phyloP scores from a whole-genome alignment of 1,284 basidiomycete species.

The Taiwanofungus camphoratus region DNA sequence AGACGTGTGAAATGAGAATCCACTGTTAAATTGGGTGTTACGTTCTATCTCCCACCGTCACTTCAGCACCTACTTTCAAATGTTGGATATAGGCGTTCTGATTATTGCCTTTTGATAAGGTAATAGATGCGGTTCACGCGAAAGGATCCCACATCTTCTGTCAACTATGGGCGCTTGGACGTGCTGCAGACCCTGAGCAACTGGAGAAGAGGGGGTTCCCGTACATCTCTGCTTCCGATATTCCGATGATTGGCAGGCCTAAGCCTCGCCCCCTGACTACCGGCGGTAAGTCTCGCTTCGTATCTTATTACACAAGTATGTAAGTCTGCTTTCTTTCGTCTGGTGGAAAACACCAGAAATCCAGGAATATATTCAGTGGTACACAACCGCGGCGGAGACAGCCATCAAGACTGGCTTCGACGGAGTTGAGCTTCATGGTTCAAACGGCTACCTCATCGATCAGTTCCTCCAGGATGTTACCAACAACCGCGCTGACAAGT shows the following conservation, averaged over 20 bases:
- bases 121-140: conserved; percentile 26
- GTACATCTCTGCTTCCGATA: conserved; percentile 35
- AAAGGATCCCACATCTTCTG: conserved; percentile 36
- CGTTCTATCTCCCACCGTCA: too few relatives aligned
- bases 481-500: conserved; percentile 55
- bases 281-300: conserved; percentile 19
- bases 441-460: conserved; percentile 37
- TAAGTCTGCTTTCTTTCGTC: not conserved
- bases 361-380: conserved; percentile 35
- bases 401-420: conserved; percentile 44
- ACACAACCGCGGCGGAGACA: conserved; percentile 35
- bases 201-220: conserved; percentile 25
- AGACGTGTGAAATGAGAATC: too few relatives aligned
- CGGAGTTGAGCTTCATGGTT: conserved; percentile 32
- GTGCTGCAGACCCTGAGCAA: conserved; percentile 29
- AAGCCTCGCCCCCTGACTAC: conserved; percentile 31
- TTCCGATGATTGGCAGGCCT: conserved; percentile 34
- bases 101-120: too few relatives aligned
- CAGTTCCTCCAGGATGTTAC: conserved; percentile 37
- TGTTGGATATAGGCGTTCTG: too few relatives aligned
- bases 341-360: conserved; percentile 29
- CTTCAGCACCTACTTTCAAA: too few relatives aligned
- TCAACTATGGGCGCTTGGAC: conserved; percentile 45
- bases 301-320: too few relatives aligned
- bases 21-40: too few relatives aligned